These are phyloP conservation scores for Lipomyces chichibuensis DNA, from an alignment of 805 yeast genomes.

Conservation along the genomic window DNA sequence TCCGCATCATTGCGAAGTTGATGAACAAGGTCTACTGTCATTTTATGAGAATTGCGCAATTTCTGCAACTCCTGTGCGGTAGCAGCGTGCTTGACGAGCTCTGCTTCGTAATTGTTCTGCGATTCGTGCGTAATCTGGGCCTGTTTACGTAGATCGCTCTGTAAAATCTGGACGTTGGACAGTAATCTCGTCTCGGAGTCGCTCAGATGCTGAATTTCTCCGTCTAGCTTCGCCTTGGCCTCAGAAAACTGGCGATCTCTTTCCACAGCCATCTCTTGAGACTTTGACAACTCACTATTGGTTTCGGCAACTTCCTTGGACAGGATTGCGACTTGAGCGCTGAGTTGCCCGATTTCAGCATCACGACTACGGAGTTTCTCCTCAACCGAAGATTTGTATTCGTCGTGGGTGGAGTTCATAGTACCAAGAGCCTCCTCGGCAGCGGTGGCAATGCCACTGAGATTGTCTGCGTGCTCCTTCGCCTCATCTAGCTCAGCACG, in stretches of 20 bases:
- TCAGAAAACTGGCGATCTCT: slow-evolving; percentile 36
- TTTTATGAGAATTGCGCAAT: slow-evolving; percentile 47
- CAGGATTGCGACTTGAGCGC: slow-evolving; percentile 36
- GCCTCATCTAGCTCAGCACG: slow-evolving; percentile 60
- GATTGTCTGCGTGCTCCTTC: slow-evolving; percentile 60
- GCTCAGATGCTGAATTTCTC: slow-evolving; percentile 38
- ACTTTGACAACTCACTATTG: slow-evolving; percentile 37
- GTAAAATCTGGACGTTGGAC: slow-evolving; percentile 43
- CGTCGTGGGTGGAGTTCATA: slow-evolving; percentile 59
- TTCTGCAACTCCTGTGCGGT: slow-evolving; percentile 49
- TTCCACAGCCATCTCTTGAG: slow-evolving; percentile 35
- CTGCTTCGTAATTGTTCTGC: slow-evolving; percentile 59
- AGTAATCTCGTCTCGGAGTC: slow-evolving; percentile 41
- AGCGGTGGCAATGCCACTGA: slow-evolving; percentile 63
- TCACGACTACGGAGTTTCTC: slow-evolving; percentile 18
- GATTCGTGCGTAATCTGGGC: slow-evolving; percentile 52
- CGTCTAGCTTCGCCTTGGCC: slow-evolving; percentile 36
- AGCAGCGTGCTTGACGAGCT: slow-evolving; percentile 59
- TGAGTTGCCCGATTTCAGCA: slow-evolving; percentile 20
- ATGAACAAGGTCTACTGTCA: slow-evolving; percentile 41
- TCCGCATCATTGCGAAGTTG: slow-evolving; percentile 41
- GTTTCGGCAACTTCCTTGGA: slow-evolving; percentile 36
- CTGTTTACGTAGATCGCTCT: slow-evolving; percentile 51
- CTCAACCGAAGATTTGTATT: slow-evolving; percentile 44
- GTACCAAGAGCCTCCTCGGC: slow-evolving; percentile 66